Evolutionary conservation across 371 early-diverging fungal genomes (phyloP).

Genomic region (Mucor lusitanicus): DNA sequence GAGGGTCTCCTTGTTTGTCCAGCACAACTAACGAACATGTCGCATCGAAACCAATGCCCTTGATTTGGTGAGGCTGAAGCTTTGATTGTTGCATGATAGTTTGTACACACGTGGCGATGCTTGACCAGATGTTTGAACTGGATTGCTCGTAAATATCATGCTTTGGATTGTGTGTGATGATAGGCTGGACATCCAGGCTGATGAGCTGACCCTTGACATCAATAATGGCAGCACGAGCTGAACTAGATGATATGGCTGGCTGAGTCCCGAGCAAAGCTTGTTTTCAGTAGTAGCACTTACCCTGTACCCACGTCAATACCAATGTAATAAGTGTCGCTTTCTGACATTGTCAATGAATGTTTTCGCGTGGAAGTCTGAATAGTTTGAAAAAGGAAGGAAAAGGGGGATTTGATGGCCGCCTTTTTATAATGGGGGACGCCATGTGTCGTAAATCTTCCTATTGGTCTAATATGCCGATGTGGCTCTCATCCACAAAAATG

Average conservation of each 20-base stretch:
- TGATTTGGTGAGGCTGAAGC: constrained; percentile 38
- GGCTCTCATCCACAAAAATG: background rate
- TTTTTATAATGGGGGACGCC: background rate
- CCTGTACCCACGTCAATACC: constrained; percentile 79
- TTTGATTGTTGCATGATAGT: constrained; percentile 39
- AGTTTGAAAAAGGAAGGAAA: background rate
- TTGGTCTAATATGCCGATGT: background rate
- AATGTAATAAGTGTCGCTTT: constrained; percentile 43
- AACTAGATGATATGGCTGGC: constrained; percentile 19
- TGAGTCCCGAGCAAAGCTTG: background rate
- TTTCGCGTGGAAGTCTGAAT: background rate
- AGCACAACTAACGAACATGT: constrained; percentile 74
- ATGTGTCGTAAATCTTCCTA: background rate
- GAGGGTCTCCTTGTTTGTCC: constrained; percentile 52
- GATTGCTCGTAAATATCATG: constrained; percentile 71
- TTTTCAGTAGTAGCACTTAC: constrained; percentile 19
- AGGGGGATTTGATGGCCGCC: background rate
- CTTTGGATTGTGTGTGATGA: constrained; percentile 46
- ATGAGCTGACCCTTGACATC: constrained; percentile 51
- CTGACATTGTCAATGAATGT: background rate
- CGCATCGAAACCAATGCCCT: constrained; percentile 78
- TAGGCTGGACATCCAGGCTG: constrained; percentile 52
- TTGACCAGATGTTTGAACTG: constrained; percentile 68
- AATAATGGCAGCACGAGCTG: constrained; percentile 67
- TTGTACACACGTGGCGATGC: constrained; percentile 50